These are phyloP conservation scores for Effrenium voratum DNA, from an alignment of 73 alveolate species.

Conservation along the genomic window DNA sequence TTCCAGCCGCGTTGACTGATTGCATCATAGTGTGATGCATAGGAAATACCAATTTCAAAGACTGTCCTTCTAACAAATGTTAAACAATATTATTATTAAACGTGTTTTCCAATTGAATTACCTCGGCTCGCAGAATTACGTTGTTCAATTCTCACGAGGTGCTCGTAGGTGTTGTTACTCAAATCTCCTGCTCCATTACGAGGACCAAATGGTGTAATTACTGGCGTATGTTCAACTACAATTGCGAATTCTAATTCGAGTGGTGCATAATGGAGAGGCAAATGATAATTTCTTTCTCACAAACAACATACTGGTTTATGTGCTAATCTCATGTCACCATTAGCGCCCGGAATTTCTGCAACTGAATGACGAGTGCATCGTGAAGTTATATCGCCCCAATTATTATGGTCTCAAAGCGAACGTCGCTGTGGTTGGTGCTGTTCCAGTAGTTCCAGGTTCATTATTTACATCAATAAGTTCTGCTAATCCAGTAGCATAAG, in stretches of 20 bases:
- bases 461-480: neutral
- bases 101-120: neutral
- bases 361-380: constrained; percentile 11
- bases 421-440: neutral
- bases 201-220: neutral
- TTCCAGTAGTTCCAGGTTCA: neutral
- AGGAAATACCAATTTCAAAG: constrained; percentile 15
- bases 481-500: constrained; percentile 14
- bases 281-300: neutral
- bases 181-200: neutral
- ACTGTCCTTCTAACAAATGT: constrained; percentile 9
- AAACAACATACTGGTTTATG: constrained; percentile 21
- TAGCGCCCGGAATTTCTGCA: constrained; percentile 8
- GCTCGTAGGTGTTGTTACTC: neutral
- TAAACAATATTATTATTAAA: neutral
- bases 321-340: neutral
- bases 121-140: neutral
- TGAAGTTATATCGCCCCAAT: neutral
- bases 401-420: neutral
- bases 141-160: neutral
- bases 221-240: neutral
- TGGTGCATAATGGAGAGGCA: constrained; percentile 14
- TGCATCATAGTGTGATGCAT: constrained; percentile 44
- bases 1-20: constrained; percentile 18
- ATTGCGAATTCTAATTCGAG: neutral